Conservation (phyloP, 371 early-diverging fungal species). For the Massospora cicadina region DNA sequence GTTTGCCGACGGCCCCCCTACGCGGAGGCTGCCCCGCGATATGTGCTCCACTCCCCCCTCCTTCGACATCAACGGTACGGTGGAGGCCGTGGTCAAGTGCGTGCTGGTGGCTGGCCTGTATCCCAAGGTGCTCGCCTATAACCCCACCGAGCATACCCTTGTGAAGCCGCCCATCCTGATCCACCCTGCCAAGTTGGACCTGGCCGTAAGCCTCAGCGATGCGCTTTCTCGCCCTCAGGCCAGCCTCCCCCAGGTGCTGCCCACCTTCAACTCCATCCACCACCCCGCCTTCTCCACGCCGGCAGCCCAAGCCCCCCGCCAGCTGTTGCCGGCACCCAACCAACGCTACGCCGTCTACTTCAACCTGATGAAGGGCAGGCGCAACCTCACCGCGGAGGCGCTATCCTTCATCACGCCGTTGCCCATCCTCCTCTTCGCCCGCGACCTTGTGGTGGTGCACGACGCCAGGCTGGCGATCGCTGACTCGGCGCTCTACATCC, state of each 20-base stretch:
- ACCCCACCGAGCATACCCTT: background rate
- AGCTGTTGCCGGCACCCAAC: background rate
- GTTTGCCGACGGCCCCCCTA: background rate
- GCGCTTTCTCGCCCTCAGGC: background rate
- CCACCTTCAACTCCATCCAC: background rate
- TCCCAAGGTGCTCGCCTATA: background rate
- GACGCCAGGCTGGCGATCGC: background rate
- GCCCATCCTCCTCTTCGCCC: slow-evolving; percentile 2
- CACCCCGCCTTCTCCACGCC: background rate
- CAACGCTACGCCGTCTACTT: slow-evolving; percentile 3
- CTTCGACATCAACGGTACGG: background rate
- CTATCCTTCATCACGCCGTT: slow-evolving; percentile 1
- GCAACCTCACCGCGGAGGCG: background rate
- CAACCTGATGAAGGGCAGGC: background rate
- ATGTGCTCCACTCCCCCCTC: background rate
- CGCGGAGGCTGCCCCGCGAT: background rate
- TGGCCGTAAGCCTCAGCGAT: background rate
- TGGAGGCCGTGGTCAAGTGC: background rate
- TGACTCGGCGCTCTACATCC: background rate
- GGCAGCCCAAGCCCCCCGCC: background rate
- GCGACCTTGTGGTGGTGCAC: background rate
- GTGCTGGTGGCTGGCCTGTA: slow-evolving; percentile 1
- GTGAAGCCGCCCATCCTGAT: background rate
- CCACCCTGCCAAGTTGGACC: background rate
- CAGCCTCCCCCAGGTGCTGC: background rate